Base-by-base conservation (phyloP, 306 rosid species). In the Pachyrhizus erosus region DNA sequence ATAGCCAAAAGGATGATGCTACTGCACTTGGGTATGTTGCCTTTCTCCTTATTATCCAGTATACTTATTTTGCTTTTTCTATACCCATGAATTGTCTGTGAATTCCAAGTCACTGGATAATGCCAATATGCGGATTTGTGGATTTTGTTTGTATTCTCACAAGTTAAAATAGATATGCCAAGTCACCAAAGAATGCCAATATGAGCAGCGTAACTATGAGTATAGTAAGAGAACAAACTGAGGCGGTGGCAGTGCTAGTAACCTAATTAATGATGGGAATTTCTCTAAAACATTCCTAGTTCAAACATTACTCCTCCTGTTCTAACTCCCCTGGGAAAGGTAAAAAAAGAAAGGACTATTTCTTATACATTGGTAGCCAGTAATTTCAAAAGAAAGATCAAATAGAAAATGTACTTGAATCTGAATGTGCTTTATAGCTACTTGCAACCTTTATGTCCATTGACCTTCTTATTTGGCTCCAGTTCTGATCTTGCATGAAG, bases 1-100 rank as follows among this genome's bases (percentile, higher is more conserved):
- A 86, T 74, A 88, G 93, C 90, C 78, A 70, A 73, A 88, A 87
- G 66, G 98, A 96, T 79, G 88, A 39, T 84, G 92, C 89, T 82
- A 43, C 82, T 67, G 85, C 89, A 62, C 89, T 91, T 71, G 99
- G 99, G 99, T 95, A 85, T 69, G 93, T 79, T 85, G 18, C 77
- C 64, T 71, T 55, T 62, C 76, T 69, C 67, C 37, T 79, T 62
- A 49, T 39, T 66, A 34, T 55, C 26, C 10, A 65, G 18, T 62
- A 40, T 70, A 42, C 43, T 26, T 80, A 11, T 51, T 71, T 64
- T 72, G 48, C 76, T 71, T 81, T 54, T 27, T 68, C 61, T 60
- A 8, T 76, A 39, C 42, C 71, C 45, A 43, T 73, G 69, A 23
- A 15, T 31, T 39, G 5, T 84, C 40, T 68, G 52, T 68, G 54